phyloP scores from a whole-genome alignment of 169 alveolate genomes.

The Plasmodium berghei region DNA sequence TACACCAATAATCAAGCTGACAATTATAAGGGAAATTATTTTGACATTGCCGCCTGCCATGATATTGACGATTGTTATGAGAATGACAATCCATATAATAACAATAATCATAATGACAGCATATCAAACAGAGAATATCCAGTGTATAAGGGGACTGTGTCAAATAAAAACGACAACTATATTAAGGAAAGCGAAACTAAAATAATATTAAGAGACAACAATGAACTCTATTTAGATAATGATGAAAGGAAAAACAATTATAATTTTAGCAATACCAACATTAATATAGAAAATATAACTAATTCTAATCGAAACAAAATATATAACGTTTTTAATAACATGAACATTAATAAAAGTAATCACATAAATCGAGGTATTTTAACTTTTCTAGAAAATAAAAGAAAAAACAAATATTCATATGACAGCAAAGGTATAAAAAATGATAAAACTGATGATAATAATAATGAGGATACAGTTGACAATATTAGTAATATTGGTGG shows the following conservation, averaged over 20 bases:
- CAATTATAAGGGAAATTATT: neutral
- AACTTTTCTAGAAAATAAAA: slow-evolving; percentile 55
- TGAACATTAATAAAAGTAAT: slow-evolving; percentile 28
- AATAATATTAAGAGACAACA: slow-evolving; percentile 4
- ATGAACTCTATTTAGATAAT: slow-evolving; percentile 29
- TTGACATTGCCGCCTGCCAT: neutral
- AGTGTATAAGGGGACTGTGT: too few relatives aligned
- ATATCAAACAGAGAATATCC: neutral
- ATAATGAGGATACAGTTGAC: neutral
- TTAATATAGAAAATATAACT: slow-evolving; percentile 3
- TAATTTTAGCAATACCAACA: neutral
- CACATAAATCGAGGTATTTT: slow-evolving; percentile 44
- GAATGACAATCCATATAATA: neutral
- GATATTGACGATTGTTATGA: neutral
- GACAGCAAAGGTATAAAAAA: slow-evolving; percentile 62
- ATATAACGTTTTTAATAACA: slow-evolving; percentile 41
- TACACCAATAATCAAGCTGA: neutral
- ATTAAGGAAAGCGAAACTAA: slow-evolving; percentile 1
- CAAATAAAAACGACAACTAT: neutral
- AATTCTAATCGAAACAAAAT: slow-evolving; percentile 29
- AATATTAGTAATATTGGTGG: neutral
- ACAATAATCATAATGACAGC: neutral
- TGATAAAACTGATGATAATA: slow-evolving; percentile 15
- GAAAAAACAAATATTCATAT: slow-evolving; percentile 28
- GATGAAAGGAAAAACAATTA: slow-evolving; percentile 18